Conservation (phyloP, 1,139 yeast genomes). For the Scheffersomyces illinoinensis region DNA sequence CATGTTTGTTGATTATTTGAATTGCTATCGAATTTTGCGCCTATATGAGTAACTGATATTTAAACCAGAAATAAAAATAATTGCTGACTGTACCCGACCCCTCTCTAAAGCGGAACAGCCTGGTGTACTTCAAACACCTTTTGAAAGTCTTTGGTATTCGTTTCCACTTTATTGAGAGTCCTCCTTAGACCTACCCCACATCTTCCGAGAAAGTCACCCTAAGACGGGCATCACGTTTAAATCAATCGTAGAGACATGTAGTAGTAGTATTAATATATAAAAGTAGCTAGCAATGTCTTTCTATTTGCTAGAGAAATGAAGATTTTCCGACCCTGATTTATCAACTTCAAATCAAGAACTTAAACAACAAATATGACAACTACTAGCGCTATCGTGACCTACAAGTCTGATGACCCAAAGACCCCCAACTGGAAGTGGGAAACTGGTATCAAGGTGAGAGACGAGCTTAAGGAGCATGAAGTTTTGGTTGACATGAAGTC, state of each 20-base stretch:
- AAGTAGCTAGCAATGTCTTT: not conserved
- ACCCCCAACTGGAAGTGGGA: slow-evolving; percentile 4
- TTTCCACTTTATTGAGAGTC: not conserved
- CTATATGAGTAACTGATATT: not conserved
- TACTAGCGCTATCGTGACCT: slow-evolving; percentile 3
- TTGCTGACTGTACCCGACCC: not conserved
- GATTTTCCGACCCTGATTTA: no score
- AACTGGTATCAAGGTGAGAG: slow-evolving; percentile 2
- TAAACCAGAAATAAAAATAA: no score
- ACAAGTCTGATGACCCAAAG: slow-evolving; percentile 3
- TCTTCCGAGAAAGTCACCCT: not conserved
- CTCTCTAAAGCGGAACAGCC: not conserved
- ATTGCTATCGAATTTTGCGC: not conserved
- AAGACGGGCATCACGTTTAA: not conserved
- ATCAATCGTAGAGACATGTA: no score
- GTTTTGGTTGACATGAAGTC: slow-evolving; percentile 6
- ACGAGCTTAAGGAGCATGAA: slow-evolving; percentile 3
- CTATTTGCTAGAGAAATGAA: no score
- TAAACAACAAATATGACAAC: not conserved
- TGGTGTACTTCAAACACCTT: not conserved
- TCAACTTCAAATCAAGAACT: not conserved
- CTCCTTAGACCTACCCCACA: not conserved
- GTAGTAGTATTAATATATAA: not conserved
- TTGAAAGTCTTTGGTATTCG: not conserved
- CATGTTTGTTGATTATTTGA: not conserved